Evolutionary conservation across 305 asterid species (phyloP), one percentile per base, ranked within the genome.

Genomic region (Fraxinus platypoda): DNA sequence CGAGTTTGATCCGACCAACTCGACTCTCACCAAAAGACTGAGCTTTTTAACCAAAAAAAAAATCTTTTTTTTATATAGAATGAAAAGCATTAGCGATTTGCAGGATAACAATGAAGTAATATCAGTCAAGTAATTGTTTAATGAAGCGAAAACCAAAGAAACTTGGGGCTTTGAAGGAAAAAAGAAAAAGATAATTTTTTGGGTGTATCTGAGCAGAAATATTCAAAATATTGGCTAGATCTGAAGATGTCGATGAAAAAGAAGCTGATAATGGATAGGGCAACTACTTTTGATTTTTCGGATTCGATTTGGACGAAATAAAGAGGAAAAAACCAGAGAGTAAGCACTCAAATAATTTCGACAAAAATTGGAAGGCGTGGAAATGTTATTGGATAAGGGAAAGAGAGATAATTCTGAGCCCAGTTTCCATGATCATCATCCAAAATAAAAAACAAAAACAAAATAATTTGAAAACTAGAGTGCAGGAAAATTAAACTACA

Each of bases 1-100:
- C 91, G 88, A 94, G 88, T 88, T 78, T 1, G 30, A 80, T 80
- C 82, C 68, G 19, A 26, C 82, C 46, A 17, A 26, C 35, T 38
- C 35, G n/a, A 28, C 49, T 41, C 3, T 41, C 15, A 41, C 49
- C 49, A 43, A 43, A 49, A 49, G 21, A 49, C 59, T 15, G 59
- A 49, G 59, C 59, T 49, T 49, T 15, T 49, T 49, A 15, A 49
- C 59, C 21, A 0, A 38, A 33, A 31, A 46, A 46, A 46, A 12
- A 15, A 12, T 43, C 15, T 0, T 9, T 9, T 43, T 43, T 11
- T 49, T 33, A 3, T 3, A 49, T 13, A 49, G 19, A 43, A 43
- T 13, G 19, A 49, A 49, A 46, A n/a, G 1, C 57, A 3, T 12
- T 49, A 3, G 59, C 21, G 54, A 2, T 15, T 13, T 49, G 19